A percentile compares a stretch with the other conserved stretches of the same genome.
phyloP scores from a whole-genome alignment of 176 grass and related monocot species.

The Alloteropsis semialata region DNA sequence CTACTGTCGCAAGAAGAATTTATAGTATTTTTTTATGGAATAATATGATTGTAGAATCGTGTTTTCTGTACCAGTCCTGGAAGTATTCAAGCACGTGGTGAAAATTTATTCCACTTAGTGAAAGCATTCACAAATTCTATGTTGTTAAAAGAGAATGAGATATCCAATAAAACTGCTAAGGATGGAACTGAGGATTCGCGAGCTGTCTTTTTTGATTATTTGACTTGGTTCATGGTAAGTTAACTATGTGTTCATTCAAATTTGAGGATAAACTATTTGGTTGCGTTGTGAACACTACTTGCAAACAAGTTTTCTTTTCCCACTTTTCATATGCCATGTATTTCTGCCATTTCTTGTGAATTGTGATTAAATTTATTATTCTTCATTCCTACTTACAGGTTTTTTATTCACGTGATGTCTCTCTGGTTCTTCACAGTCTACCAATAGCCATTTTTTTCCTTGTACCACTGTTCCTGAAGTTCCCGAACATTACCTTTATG shows the following conservation, averaged over 20 bases:
- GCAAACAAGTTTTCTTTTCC: not conserved
- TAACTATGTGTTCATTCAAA: slow-evolving; percentile 29
- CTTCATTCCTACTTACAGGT: slow-evolving; percentile 58
- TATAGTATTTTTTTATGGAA: slow-evolving; percentile 12
- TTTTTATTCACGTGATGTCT: slow-evolving; percentile 72
- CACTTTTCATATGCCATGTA: not conserved
- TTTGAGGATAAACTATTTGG: not conserved
- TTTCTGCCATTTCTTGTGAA: slow-evolving; percentile 24
- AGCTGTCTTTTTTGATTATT: slow-evolving; percentile 89
- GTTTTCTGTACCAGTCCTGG: slow-evolving; percentile 68
- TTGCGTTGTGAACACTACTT: not conserved
- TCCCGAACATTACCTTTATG: slow-evolving; percentile 49
- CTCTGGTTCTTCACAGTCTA: slow-evolving; percentile 75
- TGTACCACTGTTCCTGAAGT: slow-evolving; percentile 64
- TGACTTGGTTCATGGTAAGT: slow-evolving; percentile 96
- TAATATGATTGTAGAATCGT: slow-evolving; percentile 19
- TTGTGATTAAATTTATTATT: slow-evolving; percentile 8
- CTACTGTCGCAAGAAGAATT: slow-evolving; percentile 11
- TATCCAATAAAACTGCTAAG: slow-evolving; percentile 36
- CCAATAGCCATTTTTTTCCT: slow-evolving; percentile 69
- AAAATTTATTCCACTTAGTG: slow-evolving; percentile 84
- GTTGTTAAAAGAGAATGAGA: slow-evolving; percentile 49
- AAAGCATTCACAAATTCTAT: slow-evolving; percentile 86
- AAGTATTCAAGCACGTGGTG: slow-evolving; percentile 98
- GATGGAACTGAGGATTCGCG: slow-evolving; percentile 44